phyloP scores from a whole-genome alignment of 257 asterid genomes.

The Solanum rostratum region DNA sequence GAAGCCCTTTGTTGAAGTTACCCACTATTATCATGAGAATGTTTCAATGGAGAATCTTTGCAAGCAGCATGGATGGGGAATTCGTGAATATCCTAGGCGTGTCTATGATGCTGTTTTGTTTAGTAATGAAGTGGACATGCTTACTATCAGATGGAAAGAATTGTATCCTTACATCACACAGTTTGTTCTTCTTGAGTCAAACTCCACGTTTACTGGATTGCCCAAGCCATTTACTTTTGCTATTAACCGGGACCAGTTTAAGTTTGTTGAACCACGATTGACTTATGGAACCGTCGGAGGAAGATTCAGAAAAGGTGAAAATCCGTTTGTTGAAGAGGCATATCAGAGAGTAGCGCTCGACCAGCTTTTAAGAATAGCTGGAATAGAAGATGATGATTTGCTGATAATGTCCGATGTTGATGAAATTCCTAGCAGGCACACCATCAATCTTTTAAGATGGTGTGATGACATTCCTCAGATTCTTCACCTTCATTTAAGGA shows the following conservation, averaged over 20 bases:
- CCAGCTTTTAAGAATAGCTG: conserved; percentile 40
- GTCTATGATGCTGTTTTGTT: conserved; percentile 60
- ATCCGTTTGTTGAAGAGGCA: conserved; percentile 59
- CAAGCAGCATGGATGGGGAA: conserved; percentile 57
- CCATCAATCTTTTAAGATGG: conserved; percentile 50
- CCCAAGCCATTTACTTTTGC: conserved; percentile 45
- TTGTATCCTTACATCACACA: conserved; percentile 44
- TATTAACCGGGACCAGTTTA: conserved; percentile 26
- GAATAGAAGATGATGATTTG: conserved; percentile 57
- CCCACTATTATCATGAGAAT: conserved; percentile 51
- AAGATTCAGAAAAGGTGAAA: conserved; percentile 43
- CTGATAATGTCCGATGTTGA: conserved; percentile 69
- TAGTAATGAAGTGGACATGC: conserved; percentile 68
- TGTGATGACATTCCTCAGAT: conserved; percentile 50
- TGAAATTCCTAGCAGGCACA: conserved; percentile 62
- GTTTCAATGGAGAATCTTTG: conserved; percentile 54
- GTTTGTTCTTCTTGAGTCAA: conserved; percentile 59
- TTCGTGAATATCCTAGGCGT: conserved; percentile 59
- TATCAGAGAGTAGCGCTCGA: conserved; percentile 56
- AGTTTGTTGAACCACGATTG: conserved; percentile 44
- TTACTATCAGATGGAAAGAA: conserved; percentile 57
- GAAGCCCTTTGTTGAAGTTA: conserved; percentile 34
- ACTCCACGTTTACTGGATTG: conserved; percentile 57
- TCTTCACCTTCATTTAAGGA: conserved; percentile 53
- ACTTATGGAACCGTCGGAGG: conserved; percentile 50